A percentile compares a stretch with the other conserved stretches of the same genome.
Evolutionary conservation across 225 moss, liverwort and hornwort genomes (phyloP).

Genomic region (Ulota crispa): DNA sequence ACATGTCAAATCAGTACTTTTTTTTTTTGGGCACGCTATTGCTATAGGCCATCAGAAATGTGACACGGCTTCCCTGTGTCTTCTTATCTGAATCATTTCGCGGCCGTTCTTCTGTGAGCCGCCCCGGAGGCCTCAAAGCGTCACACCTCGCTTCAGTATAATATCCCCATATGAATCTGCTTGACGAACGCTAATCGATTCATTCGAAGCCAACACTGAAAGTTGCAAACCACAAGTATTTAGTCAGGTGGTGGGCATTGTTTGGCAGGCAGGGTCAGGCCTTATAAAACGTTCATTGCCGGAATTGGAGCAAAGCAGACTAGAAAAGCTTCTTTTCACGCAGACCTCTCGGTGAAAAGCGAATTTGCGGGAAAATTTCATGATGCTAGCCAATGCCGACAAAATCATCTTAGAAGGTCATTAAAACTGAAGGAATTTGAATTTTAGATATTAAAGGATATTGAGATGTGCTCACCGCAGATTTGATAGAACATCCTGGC

Average conservation of each 20-base stretch:
- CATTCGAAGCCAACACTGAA: constrained; percentile 56
- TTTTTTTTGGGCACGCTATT: background rate
- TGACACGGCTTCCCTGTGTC: background rate
- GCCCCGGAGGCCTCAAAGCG: constrained; percentile 30
- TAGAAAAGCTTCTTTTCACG: background rate
- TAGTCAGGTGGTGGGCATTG: constrained; percentile 3
- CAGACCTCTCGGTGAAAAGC: background rate
- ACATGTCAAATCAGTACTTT: background rate
- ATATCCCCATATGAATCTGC: constrained; percentile 54
- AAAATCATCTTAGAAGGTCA: background rate
- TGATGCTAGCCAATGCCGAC: background rate
- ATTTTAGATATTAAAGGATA: background rate
- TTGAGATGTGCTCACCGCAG: constrained; percentile 36
- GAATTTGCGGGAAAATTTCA: background rate
- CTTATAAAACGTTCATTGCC: background rate
- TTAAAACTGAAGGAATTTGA: background rate
- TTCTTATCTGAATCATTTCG: background rate
- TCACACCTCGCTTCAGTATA: constrained; percentile 37
- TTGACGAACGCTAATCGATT: constrained; percentile 52
- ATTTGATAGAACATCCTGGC: constrained; percentile 63
- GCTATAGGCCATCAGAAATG: constrained; percentile 6
- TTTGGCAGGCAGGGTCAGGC: background rate
- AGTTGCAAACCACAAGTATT: background rate
- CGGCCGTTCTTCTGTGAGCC: background rate
- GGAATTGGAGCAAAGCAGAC: background rate